Conservation (phyloP, 352 stramenopile species). For the Globisporangium echinulatum region DNA sequence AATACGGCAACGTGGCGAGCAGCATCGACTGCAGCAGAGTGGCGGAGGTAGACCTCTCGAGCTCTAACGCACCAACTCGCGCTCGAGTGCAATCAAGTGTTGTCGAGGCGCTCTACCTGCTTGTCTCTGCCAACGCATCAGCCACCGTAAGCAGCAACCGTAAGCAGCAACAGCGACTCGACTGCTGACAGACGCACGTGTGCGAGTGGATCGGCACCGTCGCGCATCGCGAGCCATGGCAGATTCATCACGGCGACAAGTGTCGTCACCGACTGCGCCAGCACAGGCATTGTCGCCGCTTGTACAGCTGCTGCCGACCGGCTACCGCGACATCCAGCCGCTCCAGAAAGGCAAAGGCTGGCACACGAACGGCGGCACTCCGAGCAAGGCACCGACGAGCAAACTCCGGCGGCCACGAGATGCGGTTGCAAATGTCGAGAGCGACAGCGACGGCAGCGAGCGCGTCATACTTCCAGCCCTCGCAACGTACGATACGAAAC, state of each 20-base stretch:
- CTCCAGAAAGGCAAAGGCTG: constrained; percentile 62
- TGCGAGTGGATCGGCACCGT: too few relatives aligned
- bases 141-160: background rate
- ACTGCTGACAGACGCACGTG: background rate
- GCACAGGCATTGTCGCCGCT: constrained; percentile 40
- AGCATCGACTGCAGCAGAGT: too few relatives aligned
- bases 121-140: background rate
- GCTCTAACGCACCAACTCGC: background rate
- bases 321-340: constrained; percentile 63
- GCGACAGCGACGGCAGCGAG: constrained; percentile 7
- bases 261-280: background rate
- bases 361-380: constrained; percentile 43
- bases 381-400: constrained; percentile 6
- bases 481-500: constrained; percentile 5
- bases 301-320: constrained; percentile 47
- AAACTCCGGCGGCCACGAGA: constrained; percentile 20
- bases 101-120: too few relatives aligned
- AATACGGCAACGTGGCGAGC: too few relatives aligned
- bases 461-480: constrained; percentile 48
- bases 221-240: background rate
- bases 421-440: constrained; percentile 5
- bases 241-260: constrained; percentile 9
- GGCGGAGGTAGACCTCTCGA: too few relatives aligned
- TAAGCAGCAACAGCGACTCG: background rate
- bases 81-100: background rate